Conservation (phyloP, 768 basidiomycete species). For the Lactarius psammicola region DNA sequence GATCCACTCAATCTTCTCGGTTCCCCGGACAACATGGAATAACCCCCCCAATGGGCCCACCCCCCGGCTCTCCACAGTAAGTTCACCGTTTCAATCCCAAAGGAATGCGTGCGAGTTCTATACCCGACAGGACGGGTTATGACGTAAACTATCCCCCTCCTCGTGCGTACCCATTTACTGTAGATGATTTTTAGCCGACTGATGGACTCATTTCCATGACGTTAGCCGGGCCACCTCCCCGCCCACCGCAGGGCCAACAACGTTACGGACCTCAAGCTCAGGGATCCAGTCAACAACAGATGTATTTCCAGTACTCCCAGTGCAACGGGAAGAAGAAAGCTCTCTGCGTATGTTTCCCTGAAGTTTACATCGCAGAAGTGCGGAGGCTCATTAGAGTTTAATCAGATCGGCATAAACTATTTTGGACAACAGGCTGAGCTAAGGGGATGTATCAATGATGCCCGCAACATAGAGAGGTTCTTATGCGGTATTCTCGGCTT, state of each 20-base stretch:
- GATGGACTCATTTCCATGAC: not conserved
- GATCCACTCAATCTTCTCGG: slow-evolving; percentile 20
- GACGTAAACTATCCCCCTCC: slow-evolving; percentile 31
- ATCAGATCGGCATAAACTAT: slow-evolving; percentile 57
- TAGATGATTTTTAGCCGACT: not conserved
- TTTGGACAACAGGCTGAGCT: slow-evolving; percentile 43
- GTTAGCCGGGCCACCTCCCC: slow-evolving; percentile 33
- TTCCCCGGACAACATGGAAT: slow-evolving; percentile 9
- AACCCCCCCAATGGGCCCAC: slow-evolving; percentile 17
- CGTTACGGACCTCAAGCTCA: slow-evolving; percentile 46
- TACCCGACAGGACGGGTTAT: slow-evolving; percentile 7
- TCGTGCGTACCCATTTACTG: slow-evolving; percentile 28
- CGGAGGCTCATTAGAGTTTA: slow-evolving; percentile 1
- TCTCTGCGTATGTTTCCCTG: slow-evolving; percentile 43
- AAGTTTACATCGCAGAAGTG: not conserved
- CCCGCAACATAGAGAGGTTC: slow-evolving; percentile 51
- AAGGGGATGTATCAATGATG: slow-evolving; percentile 61
- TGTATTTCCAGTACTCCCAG: slow-evolving; percentile 55
- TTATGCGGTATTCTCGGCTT: slow-evolving; percentile 35
- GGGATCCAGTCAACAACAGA: slow-evolving; percentile 38
- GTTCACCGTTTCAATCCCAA: slow-evolving; percentile 7
- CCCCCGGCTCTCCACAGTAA: slow-evolving; percentile 27
- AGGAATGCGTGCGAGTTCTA: not conserved
- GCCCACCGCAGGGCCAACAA: slow-evolving; percentile 41
- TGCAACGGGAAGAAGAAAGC: slow-evolving; percentile 56